These are phyloP conservation scores for Schizophyllum commune DNA, from an alignment of 1,284 basidiomycete genomes.

Conservation along the genomic window DNA sequence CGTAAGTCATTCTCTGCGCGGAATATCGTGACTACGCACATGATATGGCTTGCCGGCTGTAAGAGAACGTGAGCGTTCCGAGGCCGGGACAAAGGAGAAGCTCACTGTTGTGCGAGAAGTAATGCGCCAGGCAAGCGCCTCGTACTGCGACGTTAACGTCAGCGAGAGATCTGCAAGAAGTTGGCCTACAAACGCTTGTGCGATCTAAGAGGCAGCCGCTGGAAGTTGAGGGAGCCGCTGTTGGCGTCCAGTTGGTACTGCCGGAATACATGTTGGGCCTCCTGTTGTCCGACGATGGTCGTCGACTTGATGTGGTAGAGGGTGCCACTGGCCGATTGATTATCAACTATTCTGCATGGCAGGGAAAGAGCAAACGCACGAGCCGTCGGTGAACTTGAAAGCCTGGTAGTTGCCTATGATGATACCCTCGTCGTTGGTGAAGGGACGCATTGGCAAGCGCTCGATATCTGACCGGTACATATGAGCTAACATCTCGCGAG, in stretches of 20 bases:
- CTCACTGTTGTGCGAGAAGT: conserved; percentile 78
- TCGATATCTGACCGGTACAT: not conserved
- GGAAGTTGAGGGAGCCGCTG: conserved; percentile 46
- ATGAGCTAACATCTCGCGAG: not conserved
- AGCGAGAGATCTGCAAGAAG: not conserved
- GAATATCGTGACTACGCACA: conserved; percentile 22
- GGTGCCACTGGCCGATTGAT: conserved; percentile 36
- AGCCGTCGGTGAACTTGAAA: not conserved
- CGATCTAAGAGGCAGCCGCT: conserved; percentile 58
- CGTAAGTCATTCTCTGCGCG: conserved; percentile 4
- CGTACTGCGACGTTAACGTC: conserved; percentile 36
- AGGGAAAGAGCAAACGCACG: conserved; percentile 1
- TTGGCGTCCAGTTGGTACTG: conserved; percentile 59
- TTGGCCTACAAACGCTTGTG: conserved; percentile 16
- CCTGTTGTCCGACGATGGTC: conserved; percentile 27
- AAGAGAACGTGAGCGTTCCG: not conserved
- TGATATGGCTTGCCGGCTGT: conserved; percentile 68
- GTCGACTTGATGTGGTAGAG: conserved; percentile 51
- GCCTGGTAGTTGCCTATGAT: not conserved
- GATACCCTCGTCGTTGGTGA: not conserved
- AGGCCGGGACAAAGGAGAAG: not conserved
- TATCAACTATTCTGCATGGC: no score
- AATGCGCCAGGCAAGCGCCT: conserved; percentile 63
- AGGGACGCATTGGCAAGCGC: not conserved
- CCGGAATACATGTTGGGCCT: conserved; percentile 48